Evolutionary conservation across 768 basidiomycete genomes (phyloP).

Genomic region (Clitopilus hobsonii): DNA sequence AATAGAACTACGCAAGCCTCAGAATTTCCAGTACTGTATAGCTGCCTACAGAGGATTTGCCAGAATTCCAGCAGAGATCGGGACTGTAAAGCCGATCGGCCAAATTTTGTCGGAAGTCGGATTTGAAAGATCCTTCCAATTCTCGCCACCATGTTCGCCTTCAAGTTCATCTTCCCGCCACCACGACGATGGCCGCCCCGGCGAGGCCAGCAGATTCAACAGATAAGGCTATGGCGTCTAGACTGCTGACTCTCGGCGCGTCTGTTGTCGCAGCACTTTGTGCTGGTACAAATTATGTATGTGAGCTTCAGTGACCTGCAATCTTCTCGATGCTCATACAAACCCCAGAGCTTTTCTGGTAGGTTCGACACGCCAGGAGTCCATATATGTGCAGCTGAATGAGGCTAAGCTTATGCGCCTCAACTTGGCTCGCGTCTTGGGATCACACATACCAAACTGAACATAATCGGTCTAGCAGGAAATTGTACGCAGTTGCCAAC

Average conservation of each 20-base stretch:
- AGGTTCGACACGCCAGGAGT: constrained; percentile 4
- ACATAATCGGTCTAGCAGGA: constrained; percentile 74
- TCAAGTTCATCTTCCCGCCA: too few species aligned
- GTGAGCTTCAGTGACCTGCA: constrained; percentile 19
- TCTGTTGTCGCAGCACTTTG: constrained; percentile 58
- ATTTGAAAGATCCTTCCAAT: neutral
- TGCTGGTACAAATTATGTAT: constrained; percentile 74
- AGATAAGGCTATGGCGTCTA: neutral
- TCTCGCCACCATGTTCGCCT: neutral
- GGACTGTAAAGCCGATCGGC: too few species aligned
- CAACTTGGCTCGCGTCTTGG: constrained; percentile 79
- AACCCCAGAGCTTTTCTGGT: constrained; percentile 44
- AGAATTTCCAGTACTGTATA: too few species aligned
- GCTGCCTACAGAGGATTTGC: too few species aligned
- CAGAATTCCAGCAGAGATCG: too few species aligned
- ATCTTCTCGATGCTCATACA: constrained; percentile 5
- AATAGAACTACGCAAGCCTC: too few species aligned
- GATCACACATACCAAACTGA: constrained; percentile 77
- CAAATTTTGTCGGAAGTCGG: too few species aligned
- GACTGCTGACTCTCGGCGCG: constrained; percentile 42
- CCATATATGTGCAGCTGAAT: constrained; percentile 4
- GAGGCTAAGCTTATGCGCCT: constrained; percentile 68
- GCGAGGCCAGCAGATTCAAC: neutral
- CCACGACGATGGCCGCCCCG: neutral
- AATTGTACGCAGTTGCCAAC: constrained; percentile 44